Percentiles rank a stretch among this genome's conserved stretches.
Evolutionary conservation across 1,284 basidiomycete genomes (phyloP).

Genomic region (Sporisorium reilianum): DNA sequence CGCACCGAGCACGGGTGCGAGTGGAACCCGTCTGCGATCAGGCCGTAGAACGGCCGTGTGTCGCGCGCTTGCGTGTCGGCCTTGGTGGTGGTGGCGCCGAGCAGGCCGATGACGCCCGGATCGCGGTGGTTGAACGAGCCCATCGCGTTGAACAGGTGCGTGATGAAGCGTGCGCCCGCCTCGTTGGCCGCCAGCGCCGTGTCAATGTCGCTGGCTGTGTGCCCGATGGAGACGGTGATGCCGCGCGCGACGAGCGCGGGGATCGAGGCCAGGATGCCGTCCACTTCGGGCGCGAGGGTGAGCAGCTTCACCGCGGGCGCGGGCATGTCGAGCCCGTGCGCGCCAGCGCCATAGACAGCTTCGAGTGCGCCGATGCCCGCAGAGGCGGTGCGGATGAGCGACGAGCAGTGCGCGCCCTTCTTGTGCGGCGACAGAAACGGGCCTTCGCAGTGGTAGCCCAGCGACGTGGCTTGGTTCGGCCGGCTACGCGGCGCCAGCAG

Average conservation of each 20-base stretch:
- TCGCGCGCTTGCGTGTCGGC: constrained; percentile 10
- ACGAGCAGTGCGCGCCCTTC: constrained; percentile 81
- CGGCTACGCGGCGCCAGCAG: constrained; percentile 70
- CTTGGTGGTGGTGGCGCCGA: constrained; percentile 75
- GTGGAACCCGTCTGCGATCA: constrained; percentile 91
- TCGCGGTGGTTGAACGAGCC: constrained; percentile 80
- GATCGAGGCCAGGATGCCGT: constrained; percentile 81
- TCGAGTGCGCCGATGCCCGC: constrained; percentile 65
- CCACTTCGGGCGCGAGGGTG: constrained; percentile 86
- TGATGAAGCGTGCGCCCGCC: constrained; percentile 83
- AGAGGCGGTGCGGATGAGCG: constrained; percentile 74
- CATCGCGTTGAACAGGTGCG: constrained; percentile 93
- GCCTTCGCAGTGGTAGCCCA: constrained; percentile 90
- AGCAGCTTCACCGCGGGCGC: constrained; percentile 77
- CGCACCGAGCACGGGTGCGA: constrained; percentile 89
- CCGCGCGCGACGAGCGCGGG: constrained; percentile 76
- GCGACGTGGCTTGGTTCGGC: constrained; percentile 73
- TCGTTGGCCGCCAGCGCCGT: constrained; percentile 78
- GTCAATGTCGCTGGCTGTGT: constrained; percentile 79
- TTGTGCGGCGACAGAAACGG: constrained; percentile 82
- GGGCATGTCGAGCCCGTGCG: constrained; percentile 71
- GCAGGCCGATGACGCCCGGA: constrained; percentile 79
- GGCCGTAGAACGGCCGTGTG: constrained; percentile 77
- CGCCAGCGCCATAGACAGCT: constrained; percentile 46
- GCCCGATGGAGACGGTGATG: constrained; percentile 84